These are phyloP conservation scores for Nevesoporus exiguus DNA, from an alignment of 768 basidiomycete species.

Conservation along the genomic window DNA sequence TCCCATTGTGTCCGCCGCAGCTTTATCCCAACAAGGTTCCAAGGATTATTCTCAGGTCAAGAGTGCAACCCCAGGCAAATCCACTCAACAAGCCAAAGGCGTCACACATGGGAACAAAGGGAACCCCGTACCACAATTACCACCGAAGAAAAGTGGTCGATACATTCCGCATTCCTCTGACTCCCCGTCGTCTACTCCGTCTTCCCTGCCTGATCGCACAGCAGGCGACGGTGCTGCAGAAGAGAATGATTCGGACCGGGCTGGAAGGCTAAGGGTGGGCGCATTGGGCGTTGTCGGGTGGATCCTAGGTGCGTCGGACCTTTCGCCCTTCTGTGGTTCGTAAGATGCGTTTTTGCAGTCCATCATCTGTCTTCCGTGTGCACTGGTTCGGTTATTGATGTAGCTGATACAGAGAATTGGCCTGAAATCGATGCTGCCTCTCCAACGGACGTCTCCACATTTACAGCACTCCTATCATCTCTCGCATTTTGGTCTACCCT, in stretches of 20 bases:
- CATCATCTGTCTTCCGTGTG: background rate
- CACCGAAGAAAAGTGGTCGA: conserved; percentile 32
- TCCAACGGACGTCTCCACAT: background rate
- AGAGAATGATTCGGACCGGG: conserved; percentile 66
- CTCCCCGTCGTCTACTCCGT: conserved; percentile 27
- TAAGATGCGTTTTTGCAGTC: background rate
- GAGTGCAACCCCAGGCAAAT: background rate
- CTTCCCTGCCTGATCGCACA: conserved; percentile 17
- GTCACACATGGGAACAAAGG: conserved; percentile 20
- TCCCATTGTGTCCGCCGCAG: conserved; percentile 35
- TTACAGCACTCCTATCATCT: conserved; percentile 19
- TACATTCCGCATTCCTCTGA: conserved; percentile 30
- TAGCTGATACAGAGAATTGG: conserved; percentile 15
- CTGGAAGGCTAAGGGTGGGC: conserved; percentile 64
- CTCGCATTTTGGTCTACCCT: conserved; percentile 60
- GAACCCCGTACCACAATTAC: conserved; percentile 21
- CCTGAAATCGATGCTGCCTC: conserved; percentile 2
- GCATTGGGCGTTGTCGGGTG: conserved; percentile 64
- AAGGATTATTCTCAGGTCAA: conserved; percentile 3
- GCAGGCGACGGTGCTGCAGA: conserved; percentile 41
- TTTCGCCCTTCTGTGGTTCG: background rate
- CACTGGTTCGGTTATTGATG: conserved; percentile 1
- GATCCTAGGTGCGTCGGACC: conserved; percentile 50
- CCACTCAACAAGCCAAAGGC: conserved; percentile 5
- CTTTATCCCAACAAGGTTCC: conserved; percentile 8